phyloP scores from a whole-genome alignment of 306 rosid species.

The Lathyrus sativus region DNA sequence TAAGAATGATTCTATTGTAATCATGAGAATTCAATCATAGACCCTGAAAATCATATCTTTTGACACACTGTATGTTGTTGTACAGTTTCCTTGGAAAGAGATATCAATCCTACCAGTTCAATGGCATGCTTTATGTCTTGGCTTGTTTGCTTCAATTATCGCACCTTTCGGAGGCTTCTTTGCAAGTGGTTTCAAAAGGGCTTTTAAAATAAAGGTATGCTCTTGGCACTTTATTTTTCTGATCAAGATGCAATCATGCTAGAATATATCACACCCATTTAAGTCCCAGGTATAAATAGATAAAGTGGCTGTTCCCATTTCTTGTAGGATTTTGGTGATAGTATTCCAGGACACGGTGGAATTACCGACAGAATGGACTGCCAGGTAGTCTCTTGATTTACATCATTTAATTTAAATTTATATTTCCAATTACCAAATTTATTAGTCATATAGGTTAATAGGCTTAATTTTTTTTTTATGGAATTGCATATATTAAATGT shows the following conservation, averaged over 20 bases:
- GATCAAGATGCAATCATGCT: slow-evolving; percentile 28
- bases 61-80: slow-evolving; percentile 25
- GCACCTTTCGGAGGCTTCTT: slow-evolving; percentile 99
- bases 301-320: slow-evolving; percentile 29
- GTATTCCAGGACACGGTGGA: slow-evolving; percentile 99
- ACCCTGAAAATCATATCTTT: slow-evolving; percentile 17
- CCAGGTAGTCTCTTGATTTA: slow-evolving; percentile 62
- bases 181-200: slow-evolving; percentile 99
- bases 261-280: slow-evolving; percentile 30
- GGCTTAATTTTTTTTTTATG: not conserved
- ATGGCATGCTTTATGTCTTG: slow-evolving; percentile 87
- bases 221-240: slow-evolving; percentile 27
- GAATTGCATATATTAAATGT: not conserved
- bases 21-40: slow-evolving; percentile 34
- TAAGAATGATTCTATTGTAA: slow-evolving; percentile 31
- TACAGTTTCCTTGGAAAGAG: slow-evolving; percentile 89
- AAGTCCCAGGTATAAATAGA: slow-evolving; percentile 24
- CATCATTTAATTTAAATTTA: slow-evolving; percentile 4
- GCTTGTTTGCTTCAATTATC: slow-evolving; percentile 91
- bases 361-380: slow-evolving; percentile 99
- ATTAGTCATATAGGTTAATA: not conserved
- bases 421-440: not conserved
- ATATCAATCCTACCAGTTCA: slow-evolving; percentile 79
- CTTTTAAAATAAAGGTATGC: slow-evolving; percentile 89
- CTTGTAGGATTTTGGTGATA: slow-evolving; percentile 92